Evolutionary conservation across 192 early-diverging fungal genomes (phyloP), one percentile per base, ranked within the genome.

Genomic region (Irineochytrium annulatum): DNA sequence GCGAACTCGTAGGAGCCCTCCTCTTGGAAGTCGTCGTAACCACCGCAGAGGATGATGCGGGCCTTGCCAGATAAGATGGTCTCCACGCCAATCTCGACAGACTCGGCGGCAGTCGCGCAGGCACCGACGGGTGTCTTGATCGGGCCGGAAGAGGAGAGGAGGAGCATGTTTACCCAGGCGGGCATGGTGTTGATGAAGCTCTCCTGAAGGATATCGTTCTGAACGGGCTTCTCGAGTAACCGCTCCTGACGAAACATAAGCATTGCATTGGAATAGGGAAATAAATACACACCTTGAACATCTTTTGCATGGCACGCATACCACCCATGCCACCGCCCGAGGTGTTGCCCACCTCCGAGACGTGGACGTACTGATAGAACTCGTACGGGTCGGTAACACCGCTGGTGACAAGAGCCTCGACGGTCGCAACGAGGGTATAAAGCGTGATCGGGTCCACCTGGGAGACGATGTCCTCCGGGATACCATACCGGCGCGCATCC

Each of bases 331-430:
- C 91, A 49, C 89, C 90, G 60, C 93, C 93, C 33, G 86, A 80
- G 32, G 86, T 83, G 84, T 91, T 96, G 57, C 93, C 93, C 34
- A 96, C 82, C 69, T 96, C 92, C 63, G 87, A 88, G 43, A 96
- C 91, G 70, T 96, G 93, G 43, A 96, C 89, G 60, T 94, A 93
- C 70, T 93, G 81, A 83, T 90, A 96, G 78, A 96, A 89, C 76
- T 96, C 93, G 80, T 96, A 96, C 30, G 93, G 93, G 63, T 96
- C 93, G 20, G 92, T 93, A 48, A 96, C 89, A 78, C 93, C 93
- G 58, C 89, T 88, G 31, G 89, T 78, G 46, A 92, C 77, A 54
- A 96, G 76, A 27, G 93, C 92, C 73, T 96, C 93, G 24, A 93
- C 92, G 41, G 93, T 96, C 22, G 91, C 83, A 34, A 96, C 86